Conservation (phyloP, 2,329 filamentous ascomycete species). For the Simplicillium aogashimaense region DNA sequence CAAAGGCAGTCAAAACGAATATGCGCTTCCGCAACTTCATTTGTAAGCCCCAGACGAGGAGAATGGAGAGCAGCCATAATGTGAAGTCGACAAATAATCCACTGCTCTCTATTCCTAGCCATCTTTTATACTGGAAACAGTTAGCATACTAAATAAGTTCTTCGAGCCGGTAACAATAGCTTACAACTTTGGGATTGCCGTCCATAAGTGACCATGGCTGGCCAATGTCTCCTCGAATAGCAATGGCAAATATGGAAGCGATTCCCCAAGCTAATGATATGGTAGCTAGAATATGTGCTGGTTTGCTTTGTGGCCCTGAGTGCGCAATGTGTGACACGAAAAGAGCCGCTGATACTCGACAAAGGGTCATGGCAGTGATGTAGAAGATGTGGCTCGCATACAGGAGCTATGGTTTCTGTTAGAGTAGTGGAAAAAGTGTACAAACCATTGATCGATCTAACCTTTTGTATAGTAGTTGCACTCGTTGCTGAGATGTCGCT, state of each 20-base stretch:
- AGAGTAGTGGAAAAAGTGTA: no score
- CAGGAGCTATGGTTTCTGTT: no score
- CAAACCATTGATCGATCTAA: no score
- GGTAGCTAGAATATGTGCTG: not conserved
- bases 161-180: no score
- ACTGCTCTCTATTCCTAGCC: not conserved
- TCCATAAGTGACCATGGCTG: slow-evolving; percentile 4
- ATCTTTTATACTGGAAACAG: slow-evolving; percentile 1
- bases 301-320: not conserved
- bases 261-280: not conserved
- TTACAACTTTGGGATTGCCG: not conserved
- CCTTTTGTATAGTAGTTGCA: not conserved
- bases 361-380: not conserved
- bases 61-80: not conserved
- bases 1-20: slow-evolving; percentile 3
- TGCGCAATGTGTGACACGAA: slow-evolving; percentile 5
- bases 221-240: not conserved
- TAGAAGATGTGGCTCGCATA: slow-evolving; percentile 1
- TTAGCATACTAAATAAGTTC: not conserved
- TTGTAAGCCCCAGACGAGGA: slow-evolving; percentile 4
- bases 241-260: not conserved
- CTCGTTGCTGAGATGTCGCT: not conserved
- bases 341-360: slow-evolving; percentile 2
- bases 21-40: slow-evolving; percentile 5
- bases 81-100: not conserved